These are phyloP conservation scores for Thoreauomyces humboldtii DNA, from an alignment of 192 early-diverging fungal species.

Conservation along the genomic window DNA sequence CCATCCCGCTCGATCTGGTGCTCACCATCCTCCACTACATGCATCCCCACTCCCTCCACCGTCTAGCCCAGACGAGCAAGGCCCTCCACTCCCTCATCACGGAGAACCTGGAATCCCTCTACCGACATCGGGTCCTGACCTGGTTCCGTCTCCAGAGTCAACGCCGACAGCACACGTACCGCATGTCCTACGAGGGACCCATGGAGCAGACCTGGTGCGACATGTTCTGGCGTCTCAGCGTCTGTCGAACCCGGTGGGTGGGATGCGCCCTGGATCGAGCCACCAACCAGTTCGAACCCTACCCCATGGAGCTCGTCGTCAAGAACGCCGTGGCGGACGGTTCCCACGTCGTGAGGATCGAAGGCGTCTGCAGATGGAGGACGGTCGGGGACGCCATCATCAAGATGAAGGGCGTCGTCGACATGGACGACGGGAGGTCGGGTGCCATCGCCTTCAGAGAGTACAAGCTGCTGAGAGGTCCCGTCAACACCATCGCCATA, in stretches of 20 bases:
- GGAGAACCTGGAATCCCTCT: conserved; percentile 7
- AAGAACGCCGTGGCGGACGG: conserved; percentile 3
- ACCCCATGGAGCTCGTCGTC: conserved; percentile 25
- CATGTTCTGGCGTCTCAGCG: conserved; percentile 28
- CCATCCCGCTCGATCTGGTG: conserved; percentile 12
- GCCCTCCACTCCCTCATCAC: conserved; percentile 4
- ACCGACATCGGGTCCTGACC: conserved; percentile 8
- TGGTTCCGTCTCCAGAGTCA: conserved; percentile 7
- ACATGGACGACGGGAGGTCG: neutral
- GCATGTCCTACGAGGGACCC: neutral
- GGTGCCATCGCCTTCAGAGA: conserved; percentile 2
- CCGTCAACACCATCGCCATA: conserved; percentile 18
- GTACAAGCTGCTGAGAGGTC: neutral
- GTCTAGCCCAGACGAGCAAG: neutral
- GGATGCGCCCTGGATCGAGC: conserved; percentile 22
- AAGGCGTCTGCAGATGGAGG: conserved; percentile 22
- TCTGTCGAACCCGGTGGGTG: conserved; percentile 15
- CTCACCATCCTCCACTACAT: conserved; percentile 14
- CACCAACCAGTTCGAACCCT: conserved; percentile 1
- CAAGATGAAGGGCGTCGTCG: conserved; percentile 3
- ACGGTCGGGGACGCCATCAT: conserved; percentile 25
- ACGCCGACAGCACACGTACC: conserved; percentile 7
- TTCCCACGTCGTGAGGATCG: neutral
- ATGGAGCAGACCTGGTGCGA: conserved; percentile 23
- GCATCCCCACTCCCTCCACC: conserved; percentile 13